Base-by-base conservation (phyloP, 2,329 filamentous ascomycete genomes). In the Pseudocercospora fijiensis region DNA sequence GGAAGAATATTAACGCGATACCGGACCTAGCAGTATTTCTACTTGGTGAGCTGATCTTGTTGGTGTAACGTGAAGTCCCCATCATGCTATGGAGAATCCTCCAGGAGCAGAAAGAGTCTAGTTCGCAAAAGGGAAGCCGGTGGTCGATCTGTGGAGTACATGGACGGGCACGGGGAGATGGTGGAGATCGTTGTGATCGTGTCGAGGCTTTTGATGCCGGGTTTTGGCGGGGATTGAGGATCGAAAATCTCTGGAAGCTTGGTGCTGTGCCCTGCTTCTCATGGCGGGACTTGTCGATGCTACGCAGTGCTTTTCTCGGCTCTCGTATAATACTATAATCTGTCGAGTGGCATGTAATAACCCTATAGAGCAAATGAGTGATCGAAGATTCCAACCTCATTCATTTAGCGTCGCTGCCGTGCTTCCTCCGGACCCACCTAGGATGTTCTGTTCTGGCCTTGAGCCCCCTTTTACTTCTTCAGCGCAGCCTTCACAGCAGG, bases 401-500 rank as follows among this genome's bases (percentile, higher is more conserved):
- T 13, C 3, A 33, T 3, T 33, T 30, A 9, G 28, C 28, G 28
- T 30, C 28, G 11, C 28, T 30, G 28, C 28, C 28, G 3, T 9
- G 3, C 10, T 33, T 33, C 30, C 9, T 13, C 30, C 30, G 16
- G 11, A n/a, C 33, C 4, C 33, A 37, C 33, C 13, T n/a, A n/a
- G n/a, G n/a, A n/a, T n/a, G 13, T 11, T 11, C 11, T 10, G 30
- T 8, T 8, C 30, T 11, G 11, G 30, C 16, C 30, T 4, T n/a
- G 37, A 2, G 6, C 37, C 8, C 7, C 37, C 16, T 5, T n/a
- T 18, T 24, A 56, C 26, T 56, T 58, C 62, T 65, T 67, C 47
- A 69, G 69, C 47, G 86, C 88, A 7, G 81, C 45, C 62, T 65
- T 65, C 45, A 69, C 71, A 52, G 86, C 88, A 7, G 81, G 69